Conservation (phyloP, 306 rosid genomes). For the Trifolium fragiferum region DNA sequence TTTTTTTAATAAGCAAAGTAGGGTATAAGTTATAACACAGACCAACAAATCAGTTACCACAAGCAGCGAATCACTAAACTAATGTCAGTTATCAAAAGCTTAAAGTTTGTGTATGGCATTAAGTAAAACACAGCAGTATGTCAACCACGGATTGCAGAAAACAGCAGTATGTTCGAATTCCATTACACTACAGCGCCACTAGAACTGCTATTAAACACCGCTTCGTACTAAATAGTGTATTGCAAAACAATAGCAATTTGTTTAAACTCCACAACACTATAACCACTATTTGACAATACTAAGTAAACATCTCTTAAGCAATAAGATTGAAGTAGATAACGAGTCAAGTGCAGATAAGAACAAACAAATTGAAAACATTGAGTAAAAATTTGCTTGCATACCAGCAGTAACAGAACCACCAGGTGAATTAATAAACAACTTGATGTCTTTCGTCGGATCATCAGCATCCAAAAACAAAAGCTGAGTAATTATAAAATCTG, state of each 20-base stretch:
- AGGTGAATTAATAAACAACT: slow-evolving; percentile 87
- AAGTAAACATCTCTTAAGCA: slow-evolving; percentile 4
- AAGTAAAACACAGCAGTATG: not conserved
- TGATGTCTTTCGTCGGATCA: slow-evolving; percentile 82
- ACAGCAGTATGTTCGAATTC: not conserved
- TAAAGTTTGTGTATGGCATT: not conserved
- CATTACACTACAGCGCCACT: not conserved
- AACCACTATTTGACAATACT: not conserved
- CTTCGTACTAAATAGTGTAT: not conserved
- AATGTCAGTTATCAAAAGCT: not conserved
- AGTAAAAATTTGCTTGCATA: slow-evolving; percentile 44
- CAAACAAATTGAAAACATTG: not conserved
- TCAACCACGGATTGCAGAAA: not conserved
- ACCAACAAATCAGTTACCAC: slow-evolving; percentile 16
- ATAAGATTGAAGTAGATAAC: slow-evolving; percentile 7
- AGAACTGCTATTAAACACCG: not conserved
- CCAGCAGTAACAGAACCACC: slow-evolving; percentile 98
- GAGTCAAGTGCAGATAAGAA: slow-evolving; percentile 1
- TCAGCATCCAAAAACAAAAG: slow-evolving; percentile 92
- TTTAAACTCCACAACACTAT: not conserved
- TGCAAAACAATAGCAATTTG: not conserved
- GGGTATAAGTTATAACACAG: slow-evolving; percentile 3
- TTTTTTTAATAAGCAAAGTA: no score
- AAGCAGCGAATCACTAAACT: slow-evolving; percentile 33
- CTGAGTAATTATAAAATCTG: slow-evolving; percentile 88